Evolutionary conservation across 2,329 filamentous ascomycete species (phyloP).

Genomic region (Microascus cirrosus): DNA sequence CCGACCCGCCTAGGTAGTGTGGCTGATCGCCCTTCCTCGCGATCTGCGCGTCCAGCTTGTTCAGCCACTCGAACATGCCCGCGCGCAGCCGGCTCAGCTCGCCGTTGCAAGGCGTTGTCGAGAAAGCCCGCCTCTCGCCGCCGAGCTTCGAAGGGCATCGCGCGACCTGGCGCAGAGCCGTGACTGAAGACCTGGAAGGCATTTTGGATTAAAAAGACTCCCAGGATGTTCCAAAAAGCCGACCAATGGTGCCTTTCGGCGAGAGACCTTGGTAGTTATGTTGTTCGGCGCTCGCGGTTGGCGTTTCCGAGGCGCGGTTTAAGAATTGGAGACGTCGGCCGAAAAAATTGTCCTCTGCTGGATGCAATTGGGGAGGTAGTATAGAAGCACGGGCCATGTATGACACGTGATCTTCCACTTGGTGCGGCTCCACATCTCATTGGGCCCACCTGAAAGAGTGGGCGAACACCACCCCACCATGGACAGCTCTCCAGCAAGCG

Average conservation of each 20-base stretch:
- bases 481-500: too few species aligned
- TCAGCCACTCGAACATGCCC: constrained; percentile 26
- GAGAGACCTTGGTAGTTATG: not conserved
- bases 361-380: not conserved
- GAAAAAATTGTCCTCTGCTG: not conserved
- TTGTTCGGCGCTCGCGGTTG: not conserved
- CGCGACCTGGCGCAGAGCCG: not conserved
- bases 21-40: not conserved
- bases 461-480: too few species aligned
- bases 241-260: not conserved
- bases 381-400: not conserved
- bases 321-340: not conserved
- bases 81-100: constrained; percentile 24
- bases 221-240: not conserved
- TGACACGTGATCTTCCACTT: not conserved
- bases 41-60: constrained; percentile 9
- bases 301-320: not conserved
- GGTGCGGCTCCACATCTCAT: not conserved
- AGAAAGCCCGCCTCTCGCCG: constrained; percentile 19
- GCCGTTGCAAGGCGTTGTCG: constrained; percentile 24
- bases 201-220: not conserved
- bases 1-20: constrained; percentile 23
- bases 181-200: not conserved
- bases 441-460: too few species aligned
- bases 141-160: not conserved